Conservation (phyloP, 441 rosid species). For the Erodium trifolium region DNA sequence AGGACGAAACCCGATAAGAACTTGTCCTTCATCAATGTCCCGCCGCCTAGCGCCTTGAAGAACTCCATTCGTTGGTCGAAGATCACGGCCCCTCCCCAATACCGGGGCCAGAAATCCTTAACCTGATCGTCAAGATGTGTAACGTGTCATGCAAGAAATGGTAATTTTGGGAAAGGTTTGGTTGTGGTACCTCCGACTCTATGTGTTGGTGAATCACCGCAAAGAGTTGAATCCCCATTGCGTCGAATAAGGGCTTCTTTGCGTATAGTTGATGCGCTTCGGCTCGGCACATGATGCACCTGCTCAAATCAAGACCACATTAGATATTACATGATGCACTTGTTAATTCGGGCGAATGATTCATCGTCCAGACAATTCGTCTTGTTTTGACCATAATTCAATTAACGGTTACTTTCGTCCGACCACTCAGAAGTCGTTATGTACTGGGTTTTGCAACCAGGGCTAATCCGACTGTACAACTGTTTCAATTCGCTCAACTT, state of each 20-base stretch:
- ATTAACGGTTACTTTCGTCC: too few relatives aligned
- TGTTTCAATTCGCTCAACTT: too few relatives aligned
- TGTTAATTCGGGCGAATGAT: too few relatives aligned
- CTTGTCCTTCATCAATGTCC: slow-evolving; percentile 51
- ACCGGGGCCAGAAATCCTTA: slow-evolving; percentile 61
- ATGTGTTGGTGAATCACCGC: slow-evolving; percentile 59
- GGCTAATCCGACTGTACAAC: too few relatives aligned
- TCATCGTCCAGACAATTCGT: too few relatives aligned
- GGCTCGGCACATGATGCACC: slow-evolving; percentile 73
- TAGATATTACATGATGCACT: too few relatives aligned
- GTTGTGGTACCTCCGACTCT: slow-evolving; percentile 45
- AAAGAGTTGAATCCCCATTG: slow-evolving; percentile 44
- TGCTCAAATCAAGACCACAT: slow-evolving; percentile 18
- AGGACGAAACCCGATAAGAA: slow-evolving; percentile 59
- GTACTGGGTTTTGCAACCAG: too few relatives aligned
- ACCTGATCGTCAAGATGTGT: slow-evolving; percentile 23
- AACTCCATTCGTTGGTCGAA: slow-evolving; percentile 45
- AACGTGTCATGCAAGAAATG: too few relatives aligned
- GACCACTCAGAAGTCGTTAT: too few relatives aligned
- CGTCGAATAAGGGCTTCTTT: slow-evolving; percentile 54
- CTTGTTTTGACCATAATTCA: too few relatives aligned
- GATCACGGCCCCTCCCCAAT: slow-evolving; percentile 56
- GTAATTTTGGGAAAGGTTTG: too few relatives aligned
- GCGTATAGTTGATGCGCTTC: slow-evolving; percentile 61
- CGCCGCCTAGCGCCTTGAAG: slow-evolving; percentile 64